Evolutionary conservation across 805 yeast species (phyloP).

Genomic region (Yamadazyma philogaea): DNA sequence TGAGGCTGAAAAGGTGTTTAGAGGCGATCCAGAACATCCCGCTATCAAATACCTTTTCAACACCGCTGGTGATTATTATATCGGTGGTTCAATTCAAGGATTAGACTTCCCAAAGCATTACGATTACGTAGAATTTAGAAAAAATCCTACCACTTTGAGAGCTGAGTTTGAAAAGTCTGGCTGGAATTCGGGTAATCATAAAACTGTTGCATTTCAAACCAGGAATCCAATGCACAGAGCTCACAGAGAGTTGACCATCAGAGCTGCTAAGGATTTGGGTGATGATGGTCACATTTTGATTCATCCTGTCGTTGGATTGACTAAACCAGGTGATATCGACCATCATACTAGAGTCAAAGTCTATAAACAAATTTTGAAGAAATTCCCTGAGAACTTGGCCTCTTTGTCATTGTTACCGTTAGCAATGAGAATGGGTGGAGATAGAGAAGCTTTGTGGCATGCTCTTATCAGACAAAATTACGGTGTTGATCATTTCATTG

Average conservation of each 20-base stretch:
- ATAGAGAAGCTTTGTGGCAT: conserved; percentile 97
- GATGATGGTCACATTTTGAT: conserved; percentile 74
- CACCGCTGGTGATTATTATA: conserved; percentile 75
- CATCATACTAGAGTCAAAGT: conserved; percentile 97
- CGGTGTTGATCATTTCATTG: conserved; percentile 96
- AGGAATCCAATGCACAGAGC: conserved; percentile 99
- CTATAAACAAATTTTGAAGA: conserved; percentile 85
- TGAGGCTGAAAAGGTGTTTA: conserved; percentile 84
- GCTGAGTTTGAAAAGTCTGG: conserved; percentile 74
- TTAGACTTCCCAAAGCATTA: conserved; percentile 81
- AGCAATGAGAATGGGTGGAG: conserved; percentile 99
- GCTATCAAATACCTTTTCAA: conserved; percentile 73
- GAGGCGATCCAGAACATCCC: conserved; percentile 98
- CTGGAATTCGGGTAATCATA: conserved; percentile 67
- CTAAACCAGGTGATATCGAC: conserved; percentile 97
- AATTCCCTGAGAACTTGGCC: conserved; percentile 94
- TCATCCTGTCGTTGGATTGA: conserved; percentile 95
- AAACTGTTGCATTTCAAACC: conserved; percentile 94
- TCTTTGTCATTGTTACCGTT: conserved; percentile 82
- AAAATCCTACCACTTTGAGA: conserved; percentile 88
- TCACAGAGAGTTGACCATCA: conserved; percentile 90
- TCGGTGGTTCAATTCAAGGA: conserved; percentile 88
- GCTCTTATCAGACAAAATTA: conserved; percentile 94
- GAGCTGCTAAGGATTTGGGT: conserved; percentile 92
- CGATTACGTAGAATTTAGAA: conserved; percentile 83